Evolutionary conservation across 208 protist genomes (phyloP), one percentile per base, ranked within the genome.

Genomic region (Trypanosoma cruzi): DNA sequence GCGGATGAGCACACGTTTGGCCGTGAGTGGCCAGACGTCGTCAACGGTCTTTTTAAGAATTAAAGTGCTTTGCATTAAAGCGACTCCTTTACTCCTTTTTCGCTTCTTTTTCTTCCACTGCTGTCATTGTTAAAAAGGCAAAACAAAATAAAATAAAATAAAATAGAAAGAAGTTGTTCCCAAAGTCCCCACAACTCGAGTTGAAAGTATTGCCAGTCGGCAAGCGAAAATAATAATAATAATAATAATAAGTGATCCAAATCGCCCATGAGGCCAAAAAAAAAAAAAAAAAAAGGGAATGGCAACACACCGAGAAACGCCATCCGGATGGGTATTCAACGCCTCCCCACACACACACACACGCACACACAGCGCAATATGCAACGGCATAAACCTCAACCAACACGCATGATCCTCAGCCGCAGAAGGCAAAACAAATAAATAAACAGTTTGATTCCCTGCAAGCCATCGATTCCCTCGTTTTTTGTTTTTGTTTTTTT

Each of bases 1-100:
- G 56, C 98, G 90, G 32, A 92, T 77, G 2, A 99, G 79, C 11
- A 99, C 97, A 52, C 93, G 82, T 84, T 99, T 99, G 29, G 85
- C 97, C 2, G 75, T 82, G n/a, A 96, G 73, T 4, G 85, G 85
- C 88, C 91, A 94, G 31, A 98, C 66, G 62, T 95, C 86, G 53
- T 96, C 89, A 14, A 97, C 75, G 36, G 68, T 90, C 57, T 93
- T 92, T 76, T 96, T 96, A 5, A 72, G 36, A 32, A 70, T 73
- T 11, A 93, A 64, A 20, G 54, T 67, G 22, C 62, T 62, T 60
- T 80, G 31, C 81, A 85, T 86, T 22, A 0, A 6, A 66, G 67
- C 61, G 56, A 50, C 46, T 50, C 46, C 16, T 22, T 50, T 22
- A 6, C 46, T 50, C 18, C 20, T 50, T 50, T n/a, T 22, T 8